Evolutionary conservation across 176 grass and related monocot genomes (phyloP), one percentile per base, ranked within the genome.

Genomic region (barley (Hordeum vulgare)): DNA sequence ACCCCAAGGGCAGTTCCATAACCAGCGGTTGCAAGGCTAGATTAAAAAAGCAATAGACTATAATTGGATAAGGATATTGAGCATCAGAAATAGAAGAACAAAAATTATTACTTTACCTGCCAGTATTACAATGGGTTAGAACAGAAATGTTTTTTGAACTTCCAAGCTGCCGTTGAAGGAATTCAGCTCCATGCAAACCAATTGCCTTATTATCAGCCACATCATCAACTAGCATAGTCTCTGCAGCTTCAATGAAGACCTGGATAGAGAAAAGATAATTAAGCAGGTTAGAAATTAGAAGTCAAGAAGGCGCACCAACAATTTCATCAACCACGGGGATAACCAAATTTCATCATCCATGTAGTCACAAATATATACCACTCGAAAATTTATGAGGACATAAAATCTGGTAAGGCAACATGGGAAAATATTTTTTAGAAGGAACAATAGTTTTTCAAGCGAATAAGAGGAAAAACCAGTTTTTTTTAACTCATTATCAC

Each of bases 111-210:
- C 24, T 64, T 66, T 65, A 95, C 96, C 93, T 98, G 61, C 96
- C 96, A 78, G 96, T 98, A 82, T 98, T 98, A 62, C 96, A 98
- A 67, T 98, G 96, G 39, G 96, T 98, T 64, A 98, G 74, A 86
- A 95, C 85, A 82, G 80, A 84, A 26, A 95, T 83, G 20, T 78
- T 88, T 78, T 78, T 85, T 13, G 81, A 88, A 71, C 57, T 79
- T 72, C 83, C 76, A 54, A 87, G 75, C 39, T 90, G 75, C 54
- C 40, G 58, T 84, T 54, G 85, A 85, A 98, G 93, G 86, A 91
- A 93, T 7, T 77, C 81, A 6, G 93, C 91, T 83, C 96, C 96
- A 86, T 95, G 87, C 18, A 65, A 92, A 6, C 96, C 96, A 83
- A 95, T 98, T 88, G 96, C 89, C 77, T 98, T 98, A 77, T 98